Conservation (phyloP, 2,329 filamentous ascomycete species). For the Fusarium sp. region DNA sequence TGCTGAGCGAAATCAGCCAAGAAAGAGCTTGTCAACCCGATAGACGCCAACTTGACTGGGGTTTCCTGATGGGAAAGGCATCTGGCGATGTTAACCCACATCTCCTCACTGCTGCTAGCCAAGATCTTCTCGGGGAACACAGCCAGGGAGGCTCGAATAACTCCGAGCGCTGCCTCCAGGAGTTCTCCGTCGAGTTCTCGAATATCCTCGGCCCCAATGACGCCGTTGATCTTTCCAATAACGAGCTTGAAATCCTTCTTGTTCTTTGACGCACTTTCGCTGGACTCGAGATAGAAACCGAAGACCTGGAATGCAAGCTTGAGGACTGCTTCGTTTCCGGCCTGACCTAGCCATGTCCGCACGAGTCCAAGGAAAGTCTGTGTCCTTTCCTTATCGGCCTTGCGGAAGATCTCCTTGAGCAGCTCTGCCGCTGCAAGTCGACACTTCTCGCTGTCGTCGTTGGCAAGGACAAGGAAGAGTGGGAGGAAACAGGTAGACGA, state of each 20-base stretch:
- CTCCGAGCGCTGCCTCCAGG: constrained; percentile 76
- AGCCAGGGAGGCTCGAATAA: constrained; percentile 74
- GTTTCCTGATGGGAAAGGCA: constrained; percentile 78
- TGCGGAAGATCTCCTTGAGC: constrained; percentile 82
- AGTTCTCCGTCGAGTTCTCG: constrained; percentile 74
- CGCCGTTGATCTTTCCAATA: constrained; percentile 62
- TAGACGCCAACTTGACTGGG: constrained; percentile 80
- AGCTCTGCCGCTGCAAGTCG: constrained; percentile 82
- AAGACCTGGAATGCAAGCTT: constrained; percentile 83
- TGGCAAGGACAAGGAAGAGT: constrained; percentile 84
- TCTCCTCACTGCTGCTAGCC: constrained; percentile 64
- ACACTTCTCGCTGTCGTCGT: constrained; percentile 89
- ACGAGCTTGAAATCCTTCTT: constrained; percentile 75
- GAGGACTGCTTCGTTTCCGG: constrained; percentile 75
- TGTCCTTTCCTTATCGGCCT: constrained; percentile 77
- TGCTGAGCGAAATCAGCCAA: constrained; percentile 81
- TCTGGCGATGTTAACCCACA: constrained; percentile 77
- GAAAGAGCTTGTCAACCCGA: constrained; percentile 79
- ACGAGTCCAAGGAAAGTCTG: constrained; percentile 78
- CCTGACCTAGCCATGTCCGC: constrained; percentile 79
- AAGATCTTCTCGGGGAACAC: constrained; percentile 73
- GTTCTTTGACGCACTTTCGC: constrained; percentile 67
- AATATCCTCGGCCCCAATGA: constrained; percentile 65
- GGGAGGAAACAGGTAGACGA: constrained; percentile 85
- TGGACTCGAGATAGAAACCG: constrained; percentile 81